Conservation (phyloP, 768 basidiomycete species). For the Podaxis mareebaensis region DNA sequence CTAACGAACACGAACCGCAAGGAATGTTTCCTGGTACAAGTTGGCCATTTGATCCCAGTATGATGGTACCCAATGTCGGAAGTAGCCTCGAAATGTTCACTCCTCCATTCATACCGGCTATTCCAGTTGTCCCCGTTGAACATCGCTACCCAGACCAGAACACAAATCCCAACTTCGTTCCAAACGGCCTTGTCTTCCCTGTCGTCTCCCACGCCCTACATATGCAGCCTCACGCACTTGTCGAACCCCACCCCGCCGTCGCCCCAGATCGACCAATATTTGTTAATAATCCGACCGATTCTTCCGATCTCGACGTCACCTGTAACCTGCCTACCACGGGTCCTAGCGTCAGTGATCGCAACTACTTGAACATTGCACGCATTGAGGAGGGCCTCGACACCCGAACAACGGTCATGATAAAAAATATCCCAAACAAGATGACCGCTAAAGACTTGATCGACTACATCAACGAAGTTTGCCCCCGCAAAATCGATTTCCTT, state of each 20-base stretch:
- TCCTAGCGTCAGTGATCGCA: constrained; percentile 31
- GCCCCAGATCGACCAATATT: constrained; percentile 2
- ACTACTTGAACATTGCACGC: constrained; percentile 59
- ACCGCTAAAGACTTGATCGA: constrained; percentile 67
- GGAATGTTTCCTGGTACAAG: not conserved
- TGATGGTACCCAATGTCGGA: not conserved
- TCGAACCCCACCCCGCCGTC: not conserved
- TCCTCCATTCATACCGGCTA: constrained; percentile 9
- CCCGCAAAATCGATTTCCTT: constrained; percentile 80
- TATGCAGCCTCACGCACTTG: constrained; percentile 1
- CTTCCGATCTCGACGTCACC: not conserved
- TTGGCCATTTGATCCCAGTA: constrained; percentile 11
- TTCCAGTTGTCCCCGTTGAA: constrained; percentile 7
- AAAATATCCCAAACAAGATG: constrained; percentile 95
- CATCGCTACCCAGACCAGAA: constrained; percentile 7
- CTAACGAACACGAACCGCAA: constrained; percentile 1
- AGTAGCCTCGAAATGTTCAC: constrained; percentile 12
- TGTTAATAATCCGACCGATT: constrained; percentile 5
- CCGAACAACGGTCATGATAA: constrained; percentile 85
- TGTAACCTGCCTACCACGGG: constrained; percentile 23
- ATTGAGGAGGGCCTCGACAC: constrained; percentile 82
- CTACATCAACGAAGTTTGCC: constrained; percentile 72
- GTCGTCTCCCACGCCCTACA: constrained; percentile 4
- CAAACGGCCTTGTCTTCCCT: constrained; percentile 4
- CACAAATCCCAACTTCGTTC: not conserved